phyloP scores from a whole-genome alignment of 805 yeast species.

The Cyberlindnera saturnus region DNA sequence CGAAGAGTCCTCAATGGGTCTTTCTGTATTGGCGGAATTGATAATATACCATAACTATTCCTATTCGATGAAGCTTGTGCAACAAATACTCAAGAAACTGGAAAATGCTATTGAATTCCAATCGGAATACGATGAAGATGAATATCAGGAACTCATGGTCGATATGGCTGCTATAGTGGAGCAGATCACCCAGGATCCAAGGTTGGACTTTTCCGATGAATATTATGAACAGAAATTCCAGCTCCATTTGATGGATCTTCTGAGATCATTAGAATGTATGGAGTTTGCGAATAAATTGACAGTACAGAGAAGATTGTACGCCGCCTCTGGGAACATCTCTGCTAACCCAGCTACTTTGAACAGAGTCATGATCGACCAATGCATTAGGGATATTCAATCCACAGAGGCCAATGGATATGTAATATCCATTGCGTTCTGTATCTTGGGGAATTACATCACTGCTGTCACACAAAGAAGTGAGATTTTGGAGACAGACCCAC shows the following conservation, averaged over 20 bases:
- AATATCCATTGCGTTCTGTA: conserved; percentile 14
- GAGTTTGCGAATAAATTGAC: conserved; percentile 17
- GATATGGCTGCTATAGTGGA: conserved; percentile 16
- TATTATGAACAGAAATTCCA: conserved; percentile 10
- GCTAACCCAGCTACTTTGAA: conserved; percentile 19
- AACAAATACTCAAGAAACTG: conserved; percentile 7
- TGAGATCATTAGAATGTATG: conserved; percentile 4
- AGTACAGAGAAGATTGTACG: conserved; percentile 18
- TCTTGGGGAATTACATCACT: conserved; percentile 22
- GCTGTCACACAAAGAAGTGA: conserved; percentile 10
- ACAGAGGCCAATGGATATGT: conserved; percentile 18
- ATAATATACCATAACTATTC: conserved; percentile 5
- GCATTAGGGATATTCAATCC: neutral
- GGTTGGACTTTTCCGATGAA: conserved; percentile 9
- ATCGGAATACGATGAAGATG: conserved; percentile 19
- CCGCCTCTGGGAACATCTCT: conserved; percentile 23
- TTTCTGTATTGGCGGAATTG: conserved; percentile 16
- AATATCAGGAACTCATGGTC: conserved; percentile 14
- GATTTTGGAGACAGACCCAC: conserved; percentile 10
- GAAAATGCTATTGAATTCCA: neutral
- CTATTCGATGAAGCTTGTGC: conserved; percentile 5
- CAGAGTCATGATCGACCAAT: conserved; percentile 1
- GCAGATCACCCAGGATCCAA: conserved; percentile 12
- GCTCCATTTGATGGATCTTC: conserved; percentile 2
- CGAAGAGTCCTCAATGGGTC: conserved; percentile 8